Conservation (phyloP, 768 basidiomycete genomes). For the Psilocybe azurescens region DNA sequence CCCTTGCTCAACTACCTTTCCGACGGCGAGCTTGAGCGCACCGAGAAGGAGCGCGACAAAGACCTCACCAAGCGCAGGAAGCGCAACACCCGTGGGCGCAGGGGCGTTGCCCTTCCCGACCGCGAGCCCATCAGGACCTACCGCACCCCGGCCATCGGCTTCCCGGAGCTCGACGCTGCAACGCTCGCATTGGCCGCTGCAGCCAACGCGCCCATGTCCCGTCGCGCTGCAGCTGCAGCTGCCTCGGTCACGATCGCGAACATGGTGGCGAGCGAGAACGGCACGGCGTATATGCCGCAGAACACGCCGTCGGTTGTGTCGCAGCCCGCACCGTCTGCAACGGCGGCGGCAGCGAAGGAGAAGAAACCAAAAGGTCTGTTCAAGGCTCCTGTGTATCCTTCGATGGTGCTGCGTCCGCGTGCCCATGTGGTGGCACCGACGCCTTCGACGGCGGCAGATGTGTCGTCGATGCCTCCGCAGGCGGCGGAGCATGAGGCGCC, state of each 20-base stretch:
- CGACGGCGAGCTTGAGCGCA: constrained; percentile 87
- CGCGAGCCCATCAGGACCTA: constrained; percentile 92
- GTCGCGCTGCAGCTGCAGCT: constrained; percentile 87
- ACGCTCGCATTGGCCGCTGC: constrained; percentile 70
- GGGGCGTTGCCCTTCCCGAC: constrained; percentile 87
- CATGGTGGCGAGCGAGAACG: constrained; percentile 93
- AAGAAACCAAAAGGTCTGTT: constrained; percentile 75
- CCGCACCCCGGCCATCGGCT: constrained; percentile 87
- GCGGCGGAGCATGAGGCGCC: constrained; percentile 69
- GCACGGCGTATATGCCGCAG: constrained; percentile 61
- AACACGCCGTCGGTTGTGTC: constrained; percentile 38
- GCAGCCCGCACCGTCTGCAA: constrained; percentile 36
- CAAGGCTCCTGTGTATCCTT: constrained; percentile 69
- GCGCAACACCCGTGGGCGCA: constrained; percentile 79
- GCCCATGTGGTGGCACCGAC: constrained; percentile 66
- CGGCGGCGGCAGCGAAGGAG: constrained; percentile 48
- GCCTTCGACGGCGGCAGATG: constrained; percentile 70
- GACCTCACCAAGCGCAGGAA: constrained; percentile 87
- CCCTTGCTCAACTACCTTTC: constrained; percentile 90
- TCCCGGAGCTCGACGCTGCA: constrained; percentile 78
- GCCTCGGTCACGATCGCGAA: constrained; percentile 87
- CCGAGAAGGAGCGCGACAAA: constrained; percentile 93
- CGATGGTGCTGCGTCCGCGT: constrained; percentile 60
- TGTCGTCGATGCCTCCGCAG: constrained; percentile 54
- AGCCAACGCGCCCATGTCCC: constrained; percentile 68